phyloP scores from a whole-genome alignment of 371 early-diverging fungal genomes.

The Circinella umbellata region DNA sequence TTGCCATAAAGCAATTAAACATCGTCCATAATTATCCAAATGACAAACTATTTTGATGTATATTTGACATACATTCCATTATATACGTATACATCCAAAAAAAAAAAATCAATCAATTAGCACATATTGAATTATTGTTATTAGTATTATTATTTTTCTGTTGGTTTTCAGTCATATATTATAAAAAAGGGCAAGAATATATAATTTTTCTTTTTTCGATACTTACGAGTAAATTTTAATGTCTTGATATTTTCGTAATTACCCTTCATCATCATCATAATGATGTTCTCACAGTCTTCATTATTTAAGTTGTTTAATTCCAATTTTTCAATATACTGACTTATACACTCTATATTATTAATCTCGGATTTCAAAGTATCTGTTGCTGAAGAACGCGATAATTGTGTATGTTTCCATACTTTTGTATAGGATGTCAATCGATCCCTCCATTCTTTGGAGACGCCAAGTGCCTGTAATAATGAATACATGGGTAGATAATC shows the following conservation, averaged over 20 bases:
- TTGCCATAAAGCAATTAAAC: not conserved
- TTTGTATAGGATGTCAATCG: not conserved
- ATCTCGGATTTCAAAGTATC: not conserved
- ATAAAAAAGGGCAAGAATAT: no score
- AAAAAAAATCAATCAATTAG: not conserved
- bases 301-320: not conserved
- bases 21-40: constrained; percentile 3
- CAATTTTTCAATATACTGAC: not conserved
- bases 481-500: not conserved
- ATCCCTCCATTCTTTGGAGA: not conserved
- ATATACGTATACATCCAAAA: not conserved
- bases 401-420: not conserved
- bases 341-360: not conserved
- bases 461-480: not conserved
- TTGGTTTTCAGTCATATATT: no score
- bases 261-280: constrained; percentile 3
- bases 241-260: constrained; percentile 2
- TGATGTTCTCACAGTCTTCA: not conserved
- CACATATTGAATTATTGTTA: no score
- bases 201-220: no score
- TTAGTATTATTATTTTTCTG: no score
- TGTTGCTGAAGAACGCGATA: not conserved
- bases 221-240: not conserved
- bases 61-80: not conserved
- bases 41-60: not conserved